These are phyloP conservation scores for Proliferodiscus dingleyae DNA, from an alignment of 2,329 filamentous ascomycete species.

Conservation along the genomic window DNA sequence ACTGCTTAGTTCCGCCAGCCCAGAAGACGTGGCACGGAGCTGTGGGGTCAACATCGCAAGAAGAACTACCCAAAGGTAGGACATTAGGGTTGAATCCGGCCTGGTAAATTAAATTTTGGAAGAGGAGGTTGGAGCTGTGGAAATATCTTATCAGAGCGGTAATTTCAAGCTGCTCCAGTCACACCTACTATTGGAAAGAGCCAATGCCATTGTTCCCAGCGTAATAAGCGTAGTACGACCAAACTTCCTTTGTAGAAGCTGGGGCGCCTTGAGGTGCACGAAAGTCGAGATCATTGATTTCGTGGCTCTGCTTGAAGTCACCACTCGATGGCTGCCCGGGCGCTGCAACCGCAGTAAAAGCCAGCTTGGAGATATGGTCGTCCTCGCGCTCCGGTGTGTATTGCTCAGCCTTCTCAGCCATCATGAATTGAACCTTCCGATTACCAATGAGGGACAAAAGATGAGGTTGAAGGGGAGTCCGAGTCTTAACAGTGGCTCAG, in stretches of 20 bases:
- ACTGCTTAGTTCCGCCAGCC: constrained; percentile 26
- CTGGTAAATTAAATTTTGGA: constrained; percentile 31
- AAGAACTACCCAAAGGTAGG: constrained; percentile 26
- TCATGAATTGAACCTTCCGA: constrained; percentile 5
- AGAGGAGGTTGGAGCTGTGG: constrained; percentile 28
- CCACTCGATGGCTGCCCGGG: constrained; percentile 10
- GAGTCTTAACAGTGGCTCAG: neutral
- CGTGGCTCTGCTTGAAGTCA: constrained; percentile 9
- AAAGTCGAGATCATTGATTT: constrained; percentile 17
- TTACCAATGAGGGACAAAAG: neutral
- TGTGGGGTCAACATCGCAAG: constrained; percentile 23
- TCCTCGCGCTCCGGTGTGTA: constrained; percentile 8
- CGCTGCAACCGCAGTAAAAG: constrained; percentile 23
- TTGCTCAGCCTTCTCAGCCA: constrained; percentile 10
- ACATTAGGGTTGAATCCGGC: constrained; percentile 31
- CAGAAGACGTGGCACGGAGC: constrained; percentile 30
- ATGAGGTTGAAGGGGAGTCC: neutral
- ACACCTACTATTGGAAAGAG: constrained; percentile 29
- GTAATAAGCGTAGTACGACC: constrained; percentile 30
- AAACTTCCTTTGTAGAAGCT: constrained; percentile 26
- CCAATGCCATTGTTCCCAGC: constrained; percentile 31
- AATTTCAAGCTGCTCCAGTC: neutral
- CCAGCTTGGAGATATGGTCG: constrained; percentile 19
- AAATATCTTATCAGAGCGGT: neutral
- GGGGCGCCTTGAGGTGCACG: constrained; percentile 16